Conservation (phyloP, 2,329 filamentous ascomycete species). For the Orbilia quercus region DNA sequence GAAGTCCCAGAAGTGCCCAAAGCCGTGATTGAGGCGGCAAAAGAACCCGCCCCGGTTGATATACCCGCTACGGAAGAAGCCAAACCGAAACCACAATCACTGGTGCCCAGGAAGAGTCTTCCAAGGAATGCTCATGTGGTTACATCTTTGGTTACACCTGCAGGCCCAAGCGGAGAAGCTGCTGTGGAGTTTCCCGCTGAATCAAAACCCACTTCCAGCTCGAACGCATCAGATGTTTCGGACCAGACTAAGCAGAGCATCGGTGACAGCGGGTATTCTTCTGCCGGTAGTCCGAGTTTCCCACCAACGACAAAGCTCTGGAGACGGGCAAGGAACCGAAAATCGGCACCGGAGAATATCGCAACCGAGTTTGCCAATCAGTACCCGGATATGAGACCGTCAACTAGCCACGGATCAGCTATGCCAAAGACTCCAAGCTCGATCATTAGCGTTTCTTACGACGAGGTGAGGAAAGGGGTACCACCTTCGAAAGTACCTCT, state of each 20-base stretch:
- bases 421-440: slow-evolving; percentile 11
- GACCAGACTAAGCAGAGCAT: slow-evolving; percentile 37
- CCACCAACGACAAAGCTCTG: slow-evolving; percentile 22
- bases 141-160: not conserved
- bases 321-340: slow-evolving; percentile 30
- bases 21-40: slow-evolving; percentile 8
- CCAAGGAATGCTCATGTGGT: not conserved
- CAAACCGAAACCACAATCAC: slow-evolving; percentile 31
- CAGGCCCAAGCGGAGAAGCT: not conserved
- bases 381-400: slow-evolving; percentile 43
- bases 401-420: slow-evolving; percentile 30
- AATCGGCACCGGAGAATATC: slow-evolving; percentile 47
- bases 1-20: not conserved
- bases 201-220: slow-evolving; percentile 31
- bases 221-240: slow-evolving; percentile 35
- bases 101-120: slow-evolving; percentile 33
- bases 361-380: slow-evolving; percentile 17
- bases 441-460: slow-evolving; percentile 32
- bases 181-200: not conserved
- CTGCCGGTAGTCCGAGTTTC: slow-evolving; percentile 23
- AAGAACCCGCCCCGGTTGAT: not conserved
- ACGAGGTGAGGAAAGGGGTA: slow-evolving; percentile 17
- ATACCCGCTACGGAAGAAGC: slow-evolving; percentile 15
- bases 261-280: slow-evolving; percentile 48
- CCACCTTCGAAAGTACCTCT: slow-evolving; percentile 25